Conservation (phyloP, 148 eudicot species). For the Hydrangea macrophylla region DNA sequence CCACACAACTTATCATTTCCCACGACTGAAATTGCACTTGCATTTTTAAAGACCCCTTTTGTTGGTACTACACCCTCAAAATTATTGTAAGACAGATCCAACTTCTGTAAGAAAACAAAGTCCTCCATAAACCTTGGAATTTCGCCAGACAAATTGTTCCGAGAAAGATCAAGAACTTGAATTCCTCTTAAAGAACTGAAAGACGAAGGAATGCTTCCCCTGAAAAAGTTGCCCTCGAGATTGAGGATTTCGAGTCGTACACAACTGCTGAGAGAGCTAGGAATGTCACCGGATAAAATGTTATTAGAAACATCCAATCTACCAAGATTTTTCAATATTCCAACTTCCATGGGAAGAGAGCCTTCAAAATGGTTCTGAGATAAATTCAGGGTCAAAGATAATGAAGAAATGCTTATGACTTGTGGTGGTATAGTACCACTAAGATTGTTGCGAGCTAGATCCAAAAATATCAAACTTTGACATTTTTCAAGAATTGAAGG, state of each 20-base stretch:
- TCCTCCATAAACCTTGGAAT: slow-evolving; percentile 23
- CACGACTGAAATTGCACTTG: slow-evolving; percentile 13
- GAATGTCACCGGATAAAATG: slow-evolving; percentile 24
- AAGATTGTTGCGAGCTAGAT: too few species aligned
- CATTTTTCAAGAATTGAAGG: too few species aligned
- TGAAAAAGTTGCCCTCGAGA: slow-evolving; percentile 25
- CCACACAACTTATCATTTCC: slow-evolving; percentile 42
- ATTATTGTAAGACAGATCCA: slow-evolving; percentile 29
- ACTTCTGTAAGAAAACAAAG: not conserved
- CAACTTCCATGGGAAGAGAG: slow-evolving; percentile 28
- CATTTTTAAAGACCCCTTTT: slow-evolving; percentile 21
- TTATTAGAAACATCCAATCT: slow-evolving; percentile 13
- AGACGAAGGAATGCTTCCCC: slow-evolving; percentile 28
- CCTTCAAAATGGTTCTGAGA: too few species aligned
- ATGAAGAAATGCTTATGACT: too few species aligned
- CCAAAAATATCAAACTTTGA: too few species aligned
- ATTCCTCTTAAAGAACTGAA: slow-evolving; percentile 22
- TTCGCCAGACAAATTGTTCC: slow-evolving; percentile 34
- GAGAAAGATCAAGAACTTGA: slow-evolving; percentile 16
- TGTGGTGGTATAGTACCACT: too few species aligned
- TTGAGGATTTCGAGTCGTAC: slow-evolving; percentile 1
- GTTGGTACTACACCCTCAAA: slow-evolving; percentile 39
- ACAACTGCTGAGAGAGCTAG: slow-evolving; percentile 19
- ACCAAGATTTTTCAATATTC: slow-evolving; percentile 19
- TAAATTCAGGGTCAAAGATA: too few species aligned